A percentile compares a stretch with the other conserved stretches of the same genome.
phyloP scores from a whole-genome alignment of 305 asterid genomes.

The Solanum hybrid region DNA sequence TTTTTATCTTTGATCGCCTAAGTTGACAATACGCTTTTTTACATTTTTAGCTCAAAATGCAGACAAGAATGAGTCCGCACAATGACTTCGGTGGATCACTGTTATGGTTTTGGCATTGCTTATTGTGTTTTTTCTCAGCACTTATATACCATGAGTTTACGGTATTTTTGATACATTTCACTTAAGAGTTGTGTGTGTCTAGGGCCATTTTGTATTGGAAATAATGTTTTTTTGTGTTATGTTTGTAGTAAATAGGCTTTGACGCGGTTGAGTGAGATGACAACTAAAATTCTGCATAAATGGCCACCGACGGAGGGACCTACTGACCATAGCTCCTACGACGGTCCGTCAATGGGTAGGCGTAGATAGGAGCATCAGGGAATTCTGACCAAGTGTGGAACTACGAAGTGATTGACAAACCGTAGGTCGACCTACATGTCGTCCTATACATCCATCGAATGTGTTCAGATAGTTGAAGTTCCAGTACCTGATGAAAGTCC shows the following conservation, averaged over 20 bases:
- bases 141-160: not conserved
- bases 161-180: too few species aligned
- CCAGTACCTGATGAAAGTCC: not conserved
- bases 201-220: not conserved
- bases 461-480: not conserved
- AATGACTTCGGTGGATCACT: not conserved
- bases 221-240: not conserved
- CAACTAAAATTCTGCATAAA: not conserved
- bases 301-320: not conserved
- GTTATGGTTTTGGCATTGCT: not conserved
- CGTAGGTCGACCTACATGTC: not conserved
- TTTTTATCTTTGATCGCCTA: not conserved
- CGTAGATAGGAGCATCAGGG: not conserved
- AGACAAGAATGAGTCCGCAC: not conserved
- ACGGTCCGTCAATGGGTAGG: not conserved
- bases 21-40: not conserved
- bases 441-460: not conserved
- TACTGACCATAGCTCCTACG: not conserved
- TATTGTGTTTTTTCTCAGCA: not conserved
- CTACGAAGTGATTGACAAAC: not conserved
- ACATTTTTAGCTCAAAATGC: not conserved
- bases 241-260: not conserved
- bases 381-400: not conserved
- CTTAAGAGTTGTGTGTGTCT: not conserved
- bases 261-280: not conserved